Evolutionary conservation across 176 grass and related monocot species (phyloP).

Genomic region (Bromus sterilis): DNA sequence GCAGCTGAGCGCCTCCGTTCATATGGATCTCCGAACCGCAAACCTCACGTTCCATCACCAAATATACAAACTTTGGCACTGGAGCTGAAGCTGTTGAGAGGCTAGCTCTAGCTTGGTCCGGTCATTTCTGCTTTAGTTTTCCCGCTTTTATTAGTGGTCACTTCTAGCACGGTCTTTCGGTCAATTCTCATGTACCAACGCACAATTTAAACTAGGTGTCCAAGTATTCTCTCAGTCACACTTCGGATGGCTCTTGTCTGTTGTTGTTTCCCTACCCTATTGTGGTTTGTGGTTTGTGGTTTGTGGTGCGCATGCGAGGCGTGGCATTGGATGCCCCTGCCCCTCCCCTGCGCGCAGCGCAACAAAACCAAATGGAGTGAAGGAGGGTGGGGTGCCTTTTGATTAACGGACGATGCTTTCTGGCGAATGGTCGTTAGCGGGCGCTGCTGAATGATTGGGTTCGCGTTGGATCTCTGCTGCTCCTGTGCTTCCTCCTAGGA

Average conservation of each 20-base stretch:
- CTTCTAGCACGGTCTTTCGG: not conserved
- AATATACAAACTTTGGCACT: not conserved
- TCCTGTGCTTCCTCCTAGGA: not conserved
- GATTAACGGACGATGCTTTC: conserved; percentile 3
- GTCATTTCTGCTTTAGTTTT: not conserved
- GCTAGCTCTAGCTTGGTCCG: not conserved
- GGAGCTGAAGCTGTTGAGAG: not conserved
- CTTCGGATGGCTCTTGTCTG: not conserved
- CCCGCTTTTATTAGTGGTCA: not conserved
- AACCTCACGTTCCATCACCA: not conserved
- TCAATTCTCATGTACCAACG: not conserved
- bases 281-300: not conserved
- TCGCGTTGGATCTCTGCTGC: not conserved
- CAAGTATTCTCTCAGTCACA: no score
- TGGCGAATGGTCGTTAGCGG: not conserved
- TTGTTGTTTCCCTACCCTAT: not conserved
- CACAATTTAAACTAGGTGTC: not conserved
- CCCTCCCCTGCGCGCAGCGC: not conserved
- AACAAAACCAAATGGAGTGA: not conserved
- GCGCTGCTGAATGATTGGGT: not conserved
- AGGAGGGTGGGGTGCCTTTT: not conserved
- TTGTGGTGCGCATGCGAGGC: conserved; percentile 24
- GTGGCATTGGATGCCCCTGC: conserved; percentile 2
- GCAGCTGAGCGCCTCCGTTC: not conserved
- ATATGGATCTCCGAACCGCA: not conserved